Conservation (phyloP, 2,329 filamentous ascomycete genomes). For the Tolypocladium album region DNA sequence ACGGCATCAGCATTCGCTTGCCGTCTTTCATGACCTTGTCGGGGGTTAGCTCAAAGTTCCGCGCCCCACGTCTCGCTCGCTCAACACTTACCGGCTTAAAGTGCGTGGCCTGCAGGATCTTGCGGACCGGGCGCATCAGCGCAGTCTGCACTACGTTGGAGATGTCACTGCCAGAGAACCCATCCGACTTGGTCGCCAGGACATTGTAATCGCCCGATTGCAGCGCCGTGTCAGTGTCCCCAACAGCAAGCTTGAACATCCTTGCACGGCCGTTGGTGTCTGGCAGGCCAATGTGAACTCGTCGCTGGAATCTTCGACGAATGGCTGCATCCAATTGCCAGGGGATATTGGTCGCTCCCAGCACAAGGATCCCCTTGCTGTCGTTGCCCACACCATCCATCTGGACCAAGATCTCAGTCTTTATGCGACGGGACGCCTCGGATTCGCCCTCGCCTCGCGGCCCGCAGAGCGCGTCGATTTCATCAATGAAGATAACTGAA, state of each 20-base stretch:
- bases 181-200: conserved; percentile 74
- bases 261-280: conserved; percentile 77
- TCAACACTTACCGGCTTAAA: conserved; percentile 71
- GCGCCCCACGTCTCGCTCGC: background rate
- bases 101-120: conserved; percentile 95
- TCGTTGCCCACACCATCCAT: conserved; percentile 99
- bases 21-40: conserved; percentile 59
- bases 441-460: conserved; percentile 91
- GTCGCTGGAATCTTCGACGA: conserved; percentile 85
- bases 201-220: conserved; percentile 67
- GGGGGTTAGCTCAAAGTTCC: conserved; percentile 4
- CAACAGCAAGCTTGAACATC: conserved; percentile 95
- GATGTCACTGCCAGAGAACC: conserved; percentile 95
- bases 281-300: conserved; percentile 90
- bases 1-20: conserved; percentile 66
- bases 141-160: conserved; percentile 91
- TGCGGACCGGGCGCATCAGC: conserved; percentile 91
- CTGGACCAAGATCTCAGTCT: conserved; percentile 95
- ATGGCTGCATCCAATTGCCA: conserved; percentile 98
- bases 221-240: conserved; percentile 80
- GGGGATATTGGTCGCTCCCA: conserved; percentile 95
- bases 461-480: conserved; percentile 92
- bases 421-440: conserved; percentile 93
- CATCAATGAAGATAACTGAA: conserved; percentile 97
- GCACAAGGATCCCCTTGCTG: conserved; percentile 82